Evolutionary conservation across 129 eudicot genomes (phyloP).

Genomic region (Silybum marianum): DNA sequence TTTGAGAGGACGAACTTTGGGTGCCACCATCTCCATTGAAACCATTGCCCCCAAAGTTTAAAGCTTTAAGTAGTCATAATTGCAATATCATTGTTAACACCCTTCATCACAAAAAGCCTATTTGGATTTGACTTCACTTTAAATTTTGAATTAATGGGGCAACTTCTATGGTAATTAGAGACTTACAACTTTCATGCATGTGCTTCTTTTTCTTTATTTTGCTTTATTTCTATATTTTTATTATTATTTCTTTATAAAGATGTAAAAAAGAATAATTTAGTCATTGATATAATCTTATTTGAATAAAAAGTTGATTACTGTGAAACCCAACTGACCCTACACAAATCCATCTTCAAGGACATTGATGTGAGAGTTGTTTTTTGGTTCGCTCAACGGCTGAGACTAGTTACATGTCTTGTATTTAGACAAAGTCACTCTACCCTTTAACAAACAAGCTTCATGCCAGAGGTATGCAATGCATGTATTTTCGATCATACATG

Average conservation of each 20-base stretch:
- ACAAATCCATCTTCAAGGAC: no score
- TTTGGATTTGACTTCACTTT: slow-evolving; percentile 19
- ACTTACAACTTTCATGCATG: slow-evolving; percentile 36
- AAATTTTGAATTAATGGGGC: slow-evolving; percentile 31
- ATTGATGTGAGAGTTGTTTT: no score
- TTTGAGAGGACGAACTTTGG: slow-evolving; percentile 27
- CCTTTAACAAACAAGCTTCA: no score
- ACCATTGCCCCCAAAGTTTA: slow-evolving; percentile 21
- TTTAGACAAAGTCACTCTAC: no score
- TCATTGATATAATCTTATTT: neutral
- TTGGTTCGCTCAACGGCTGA: no score
- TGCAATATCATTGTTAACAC: slow-evolving; percentile 39
- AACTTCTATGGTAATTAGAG: slow-evolving; percentile 38
- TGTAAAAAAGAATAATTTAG: no score
- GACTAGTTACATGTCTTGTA: no score
- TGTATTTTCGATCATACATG: neutral
- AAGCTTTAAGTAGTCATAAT: slow-evolving; percentile 37
- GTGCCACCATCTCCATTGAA: slow-evolving; percentile 21
- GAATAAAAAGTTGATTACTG: no score
- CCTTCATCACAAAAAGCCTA: slow-evolving; percentile 34
- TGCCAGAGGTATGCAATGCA: neutral
- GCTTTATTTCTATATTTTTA: slow-evolving; percentile 9
- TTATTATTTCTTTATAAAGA: neutral
- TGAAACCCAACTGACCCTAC: no score
- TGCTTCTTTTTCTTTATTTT: slow-evolving; percentile 26